A percentile compares a stretch with the other conserved stretches of the same genome.
These are phyloP conservation scores for Reticulascus tulasneorum DNA, from an alignment of 2,329 filamentous ascomycete genomes.

Conservation along the genomic window DNA sequence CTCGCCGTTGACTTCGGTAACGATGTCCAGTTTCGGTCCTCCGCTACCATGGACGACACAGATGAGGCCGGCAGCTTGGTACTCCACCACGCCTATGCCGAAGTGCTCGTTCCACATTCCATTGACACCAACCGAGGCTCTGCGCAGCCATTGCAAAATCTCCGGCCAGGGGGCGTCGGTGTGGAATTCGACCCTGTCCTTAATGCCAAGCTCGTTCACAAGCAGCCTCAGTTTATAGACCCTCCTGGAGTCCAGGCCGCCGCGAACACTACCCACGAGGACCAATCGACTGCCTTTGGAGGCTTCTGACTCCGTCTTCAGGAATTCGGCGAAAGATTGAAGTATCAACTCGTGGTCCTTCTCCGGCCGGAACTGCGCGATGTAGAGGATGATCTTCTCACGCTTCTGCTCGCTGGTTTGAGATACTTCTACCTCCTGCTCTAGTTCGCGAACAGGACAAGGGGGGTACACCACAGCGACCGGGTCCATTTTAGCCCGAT, in stretches of 20 bases:
- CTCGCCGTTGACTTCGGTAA: constrained; percentile 71
- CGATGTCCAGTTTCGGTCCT: constrained; percentile 90
- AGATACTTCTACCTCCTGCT: constrained; percentile 68
- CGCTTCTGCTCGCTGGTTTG: constrained; percentile 64
- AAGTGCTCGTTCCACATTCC: constrained; percentile 99
- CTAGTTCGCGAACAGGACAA: constrained; percentile 82
- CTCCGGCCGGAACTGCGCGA: constrained; percentile 94
- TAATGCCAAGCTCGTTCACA: constrained; percentile 80
- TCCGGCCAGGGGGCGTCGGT: constrained; percentile 87
- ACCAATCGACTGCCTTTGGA: constrained; percentile 63
- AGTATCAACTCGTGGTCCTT: constrained; percentile 92
- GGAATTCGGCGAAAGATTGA: constrained; percentile 75
- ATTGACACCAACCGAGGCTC: constrained; percentile 82
- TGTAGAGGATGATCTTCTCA: constrained; percentile 76
- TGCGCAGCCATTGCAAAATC: constrained; percentile 74
- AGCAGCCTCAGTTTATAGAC: constrained; percentile 87
- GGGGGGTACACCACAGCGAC: constrained; percentile 86
- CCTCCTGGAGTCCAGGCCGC: constrained; percentile 71
- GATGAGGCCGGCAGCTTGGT: constrained; percentile 91
- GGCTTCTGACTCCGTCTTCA: constrained; percentile 51
- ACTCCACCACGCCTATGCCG: constrained; percentile 96
- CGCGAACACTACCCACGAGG: constrained; percentile 87
- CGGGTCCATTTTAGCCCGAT: constrained; percentile 44
- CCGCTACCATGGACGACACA: constrained; percentile 91
- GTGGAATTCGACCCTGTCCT: constrained; percentile 80